Percentiles rank a stretch among this genome's conserved stretches.
phyloP scores from a whole-genome alignment of 75 land plant species.

The Picea glauca region DNA sequence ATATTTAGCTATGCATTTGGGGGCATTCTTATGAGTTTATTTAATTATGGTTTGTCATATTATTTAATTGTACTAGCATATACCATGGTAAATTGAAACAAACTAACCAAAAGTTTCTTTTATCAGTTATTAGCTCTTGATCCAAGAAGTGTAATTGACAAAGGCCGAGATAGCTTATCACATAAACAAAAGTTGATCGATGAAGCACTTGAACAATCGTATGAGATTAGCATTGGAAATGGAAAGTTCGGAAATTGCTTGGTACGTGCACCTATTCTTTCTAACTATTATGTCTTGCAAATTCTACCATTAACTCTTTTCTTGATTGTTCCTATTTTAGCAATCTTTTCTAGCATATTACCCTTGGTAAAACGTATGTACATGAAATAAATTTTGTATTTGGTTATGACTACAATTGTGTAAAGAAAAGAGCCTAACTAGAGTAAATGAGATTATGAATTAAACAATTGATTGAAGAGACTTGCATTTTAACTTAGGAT shows the following conservation, averaged over 20 bases:
- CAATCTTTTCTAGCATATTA: background rate
- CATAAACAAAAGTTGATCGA: conserved; percentile 61
- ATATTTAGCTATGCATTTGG: too few relatives aligned
- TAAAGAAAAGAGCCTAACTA: background rate
- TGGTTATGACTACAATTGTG: background rate
- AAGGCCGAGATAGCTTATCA: conserved; percentile 41
- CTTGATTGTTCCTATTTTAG: background rate
- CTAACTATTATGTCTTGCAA: background rate
- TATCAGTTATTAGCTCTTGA: conserved; percentile 67
- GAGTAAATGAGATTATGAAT: background rate
- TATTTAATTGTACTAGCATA: background rate
- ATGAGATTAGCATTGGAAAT: conserved; percentile 61
- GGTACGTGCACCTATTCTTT: conserved; percentile 32
- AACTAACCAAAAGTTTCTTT: background rate
- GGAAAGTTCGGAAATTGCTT: conserved; percentile 74
- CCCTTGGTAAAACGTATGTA: background rate
- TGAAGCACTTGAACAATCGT: conserved; percentile 57
- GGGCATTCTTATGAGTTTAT: too few relatives aligned
- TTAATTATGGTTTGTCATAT: too few relatives aligned
- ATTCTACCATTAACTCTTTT: background rate
- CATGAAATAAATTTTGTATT: background rate
- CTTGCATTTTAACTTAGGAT: background rate
- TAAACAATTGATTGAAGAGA: background rate
- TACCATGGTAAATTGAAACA: background rate
- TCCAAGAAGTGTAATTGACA: conserved; percentile 38